Conservation (phyloP, 2,329 filamentous ascomycete genomes). For the Pseudocercospora fuligena region DNA sequence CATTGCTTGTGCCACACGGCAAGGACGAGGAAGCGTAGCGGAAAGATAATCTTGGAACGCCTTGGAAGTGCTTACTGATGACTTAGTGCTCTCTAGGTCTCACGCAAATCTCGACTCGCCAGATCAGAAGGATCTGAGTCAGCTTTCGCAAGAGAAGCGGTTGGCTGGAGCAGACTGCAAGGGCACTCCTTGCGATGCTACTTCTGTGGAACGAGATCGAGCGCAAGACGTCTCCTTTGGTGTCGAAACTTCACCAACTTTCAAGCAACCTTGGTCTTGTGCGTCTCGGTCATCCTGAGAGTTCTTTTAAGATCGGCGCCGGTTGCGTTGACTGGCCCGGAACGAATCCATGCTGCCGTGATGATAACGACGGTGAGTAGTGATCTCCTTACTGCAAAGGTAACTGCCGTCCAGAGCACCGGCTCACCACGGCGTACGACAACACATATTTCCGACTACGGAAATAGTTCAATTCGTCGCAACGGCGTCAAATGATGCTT, state of each 20-base stretch:
- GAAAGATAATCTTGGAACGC: neutral
- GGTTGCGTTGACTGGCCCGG: neutral
- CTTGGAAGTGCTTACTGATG: slow-evolving; percentile 4
- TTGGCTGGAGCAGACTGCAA: neutral
- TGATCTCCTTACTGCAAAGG: neutral
- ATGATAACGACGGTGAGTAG: neutral
- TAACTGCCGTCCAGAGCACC: slow-evolving; percentile 1
- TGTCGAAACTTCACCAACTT: neutral
- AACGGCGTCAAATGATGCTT: neutral
- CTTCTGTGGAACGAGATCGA: neutral
- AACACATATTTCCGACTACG: neutral
- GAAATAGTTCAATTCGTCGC: neutral
- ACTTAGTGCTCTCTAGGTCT: neutral
- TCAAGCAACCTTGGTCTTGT: neutral
- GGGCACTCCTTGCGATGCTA: neutral
- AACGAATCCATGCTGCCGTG: slow-evolving; percentile 1
- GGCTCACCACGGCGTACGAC: neutral
- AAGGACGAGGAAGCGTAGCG: neutral
- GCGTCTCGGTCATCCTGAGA: neutral
- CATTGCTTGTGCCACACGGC: neutral
- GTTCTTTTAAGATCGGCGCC: neutral
- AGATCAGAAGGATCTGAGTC: neutral
- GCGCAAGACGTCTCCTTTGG: neutral
- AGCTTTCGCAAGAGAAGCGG: slow-evolving; percentile 1
- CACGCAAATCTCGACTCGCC: neutral